These are phyloP conservation scores for Escallonia rubra DNA, from an alignment of 129 eudicot species.

Conservation along the genomic window DNA sequence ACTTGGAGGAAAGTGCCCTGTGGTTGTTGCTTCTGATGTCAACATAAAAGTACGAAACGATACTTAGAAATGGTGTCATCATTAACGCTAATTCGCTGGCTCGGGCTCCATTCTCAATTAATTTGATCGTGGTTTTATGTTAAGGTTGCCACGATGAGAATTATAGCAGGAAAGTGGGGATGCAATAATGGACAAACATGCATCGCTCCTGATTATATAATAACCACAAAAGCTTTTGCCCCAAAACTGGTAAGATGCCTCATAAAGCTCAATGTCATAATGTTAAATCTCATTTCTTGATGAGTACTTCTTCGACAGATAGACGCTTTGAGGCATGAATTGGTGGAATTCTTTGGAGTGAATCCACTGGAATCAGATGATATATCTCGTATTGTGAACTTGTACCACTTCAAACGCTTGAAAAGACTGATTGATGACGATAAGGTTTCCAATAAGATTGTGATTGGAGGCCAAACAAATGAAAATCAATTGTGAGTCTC, in stretches of 20 bases:
- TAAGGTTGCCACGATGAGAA: slow-evolving; percentile 35
- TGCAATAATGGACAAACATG: slow-evolving; percentile 38
- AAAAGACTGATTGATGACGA: slow-evolving; percentile 23
- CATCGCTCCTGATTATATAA: slow-evolving; percentile 33
- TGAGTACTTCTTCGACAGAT: slow-evolving; percentile 14
- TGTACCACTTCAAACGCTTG: slow-evolving; percentile 29
- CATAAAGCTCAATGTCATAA: background rate
- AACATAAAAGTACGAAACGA: slow-evolving; percentile 24
- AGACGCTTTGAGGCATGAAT: slow-evolving; percentile 20
- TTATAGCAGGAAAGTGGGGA: slow-evolving; percentile 40
- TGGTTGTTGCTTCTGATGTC: slow-evolving; percentile 28
- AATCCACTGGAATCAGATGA: slow-evolving; percentile 35
- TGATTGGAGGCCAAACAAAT: slow-evolving; percentile 34
- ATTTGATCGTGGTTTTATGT: background rate
- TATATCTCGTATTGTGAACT: slow-evolving; percentile 27
- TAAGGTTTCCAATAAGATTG: slow-evolving; percentile 28
- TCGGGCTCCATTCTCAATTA: too few species aligned
- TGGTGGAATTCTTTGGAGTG: slow-evolving; percentile 25
- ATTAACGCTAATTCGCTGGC: too few species aligned
- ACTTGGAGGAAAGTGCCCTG: slow-evolving; percentile 43
- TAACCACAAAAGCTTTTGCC: slow-evolving; percentile 34
- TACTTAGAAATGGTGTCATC: too few species aligned
- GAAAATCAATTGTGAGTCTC: slow-evolving; percentile 29
- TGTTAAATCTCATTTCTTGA: background rate
- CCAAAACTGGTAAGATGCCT: slow-evolving; percentile 27